Base-by-base conservation (phyloP, 305 asterid genomes). In the Rubia tinctorum region DNA sequence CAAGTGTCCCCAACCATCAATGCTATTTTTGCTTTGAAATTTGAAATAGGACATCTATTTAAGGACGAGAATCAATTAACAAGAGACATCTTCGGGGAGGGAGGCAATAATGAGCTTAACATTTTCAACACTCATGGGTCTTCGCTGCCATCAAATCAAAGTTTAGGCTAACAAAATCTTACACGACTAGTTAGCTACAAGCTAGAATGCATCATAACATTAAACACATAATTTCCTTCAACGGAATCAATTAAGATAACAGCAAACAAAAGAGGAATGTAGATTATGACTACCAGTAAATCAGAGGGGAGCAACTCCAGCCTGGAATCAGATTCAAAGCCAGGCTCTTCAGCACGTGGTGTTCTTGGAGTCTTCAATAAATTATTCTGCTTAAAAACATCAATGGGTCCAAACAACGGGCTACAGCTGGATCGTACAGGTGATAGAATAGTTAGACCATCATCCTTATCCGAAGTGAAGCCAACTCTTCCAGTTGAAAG, bases 301-400 rank as follows among this genome's bases (percentile, higher is more conserved):
- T 94, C 98, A 83, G 74, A 53, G 6, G 96, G 99, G 74, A 94
- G 97, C 49, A 97, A 87, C 83, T 91, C 98, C 0, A 94, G 91
- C 84, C 96, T 82, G 7, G 96, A 91, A 80, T 88, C 97, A 2
- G 84, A 86, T 74, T 65, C 73, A 4, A 22, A 66, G 45, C 13
- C 69, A 66, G 44, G 68, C 44, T 82, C 87, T 82, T 64, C 91
- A 58, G 80, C 81, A 68, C 83, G 68, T 8, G 97, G 97, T 20
- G 99, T 91, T 84, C 75, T 88, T 1, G 97, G 98, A 15, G 90
- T 90, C 68, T 43, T 83, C 81, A 76, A 88, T 74, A 85, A 64
- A 80, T 74, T 84, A 80, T 73, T 77, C 73, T 69, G 88, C 76
- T 75, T 77, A 34, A 79, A 72, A 43, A 65, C 63, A 84, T 83